Conservation (phyloP, 441 rosid genomes). For the Brassica balearica region DNA sequence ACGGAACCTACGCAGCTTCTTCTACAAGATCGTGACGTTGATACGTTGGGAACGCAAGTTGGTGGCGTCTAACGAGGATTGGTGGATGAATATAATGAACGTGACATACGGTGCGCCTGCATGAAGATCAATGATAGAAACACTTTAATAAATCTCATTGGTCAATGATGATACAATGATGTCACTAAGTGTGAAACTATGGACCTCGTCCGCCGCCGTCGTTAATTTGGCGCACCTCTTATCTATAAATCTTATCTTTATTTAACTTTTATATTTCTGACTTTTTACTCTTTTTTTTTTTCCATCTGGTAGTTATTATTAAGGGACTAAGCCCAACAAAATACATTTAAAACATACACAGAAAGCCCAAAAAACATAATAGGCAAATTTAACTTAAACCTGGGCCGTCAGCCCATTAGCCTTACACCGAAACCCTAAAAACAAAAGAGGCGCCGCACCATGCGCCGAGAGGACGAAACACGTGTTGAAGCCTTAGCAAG, state of each 20-base stretch:
- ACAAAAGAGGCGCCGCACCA: too few species aligned
- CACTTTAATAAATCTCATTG: slow-evolving; percentile 20
- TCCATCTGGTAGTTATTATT: too few species aligned
- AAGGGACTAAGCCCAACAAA: too few species aligned
- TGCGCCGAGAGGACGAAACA: too few species aligned
- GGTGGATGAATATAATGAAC: slow-evolving; percentile 4
- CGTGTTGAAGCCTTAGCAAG: too few species aligned
- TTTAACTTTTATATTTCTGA: neutral
- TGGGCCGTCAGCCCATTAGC: too few species aligned
- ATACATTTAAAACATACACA: too few species aligned
- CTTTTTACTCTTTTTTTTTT: neutral
- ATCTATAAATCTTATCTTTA: neutral
- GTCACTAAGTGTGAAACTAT: slow-evolving; percentile 7
- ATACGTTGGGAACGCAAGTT: slow-evolving; percentile 32
- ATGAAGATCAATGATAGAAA: neutral
- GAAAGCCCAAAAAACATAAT: too few species aligned
- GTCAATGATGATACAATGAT: neutral
- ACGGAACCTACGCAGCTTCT: slow-evolving; percentile 30
- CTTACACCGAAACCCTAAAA: too few species aligned
- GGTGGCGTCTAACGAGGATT: slow-evolving; percentile 8
- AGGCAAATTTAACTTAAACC: too few species aligned
- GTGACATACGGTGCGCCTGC: slow-evolving; percentile 1
- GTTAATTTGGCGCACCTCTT: slow-evolving; percentile 9
- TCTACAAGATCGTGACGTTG: slow-evolving; percentile 32
- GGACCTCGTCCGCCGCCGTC: slow-evolving; percentile 3